Evolutionary conservation across 306 rosid genomes (phyloP).

Genomic region (Citrullus mucosospermus): DNA sequence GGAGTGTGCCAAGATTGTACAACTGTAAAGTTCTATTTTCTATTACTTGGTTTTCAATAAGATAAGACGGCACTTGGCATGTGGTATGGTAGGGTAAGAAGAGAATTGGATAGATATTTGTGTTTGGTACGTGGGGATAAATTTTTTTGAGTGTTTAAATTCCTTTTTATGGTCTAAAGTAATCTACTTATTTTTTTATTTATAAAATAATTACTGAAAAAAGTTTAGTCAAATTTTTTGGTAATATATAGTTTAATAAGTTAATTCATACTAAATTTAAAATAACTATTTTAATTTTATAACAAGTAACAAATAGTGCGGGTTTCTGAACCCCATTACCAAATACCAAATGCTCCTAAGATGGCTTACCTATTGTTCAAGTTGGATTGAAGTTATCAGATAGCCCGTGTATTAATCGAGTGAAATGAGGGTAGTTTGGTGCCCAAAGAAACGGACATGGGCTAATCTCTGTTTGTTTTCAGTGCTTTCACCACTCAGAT

Average conservation of each 20-base stretch:
- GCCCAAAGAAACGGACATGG: background rate
- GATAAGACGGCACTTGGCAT: background rate
- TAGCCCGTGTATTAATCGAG: background rate
- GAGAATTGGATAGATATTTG: background rate
- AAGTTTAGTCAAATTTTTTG: background rate
- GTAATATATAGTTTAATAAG: background rate
- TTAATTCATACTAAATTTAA: background rate
- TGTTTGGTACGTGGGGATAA: background rate
- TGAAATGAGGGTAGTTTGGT: background rate
- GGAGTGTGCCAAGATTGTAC: slow-evolving; percentile 94
- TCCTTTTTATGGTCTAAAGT: background rate
- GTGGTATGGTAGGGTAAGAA: background rate
- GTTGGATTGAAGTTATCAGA: background rate
- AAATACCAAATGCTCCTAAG: background rate
- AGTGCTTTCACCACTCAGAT: slow-evolving; percentile 95
- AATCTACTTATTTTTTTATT: background rate
- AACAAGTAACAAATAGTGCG: background rate
- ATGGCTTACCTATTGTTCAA: background rate
- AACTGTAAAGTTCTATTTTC: slow-evolving; percentile 41
- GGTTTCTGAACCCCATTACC: background rate
- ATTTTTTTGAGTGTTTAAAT: background rate
- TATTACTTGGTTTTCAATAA: slow-evolving; percentile 12
- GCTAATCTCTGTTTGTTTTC: slow-evolving; percentile 31
- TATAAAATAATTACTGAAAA: background rate
- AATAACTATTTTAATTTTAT: background rate